phyloP scores from a whole-genome alignment of 768 basidiomycete species.

The Suillus placidus region DNA sequence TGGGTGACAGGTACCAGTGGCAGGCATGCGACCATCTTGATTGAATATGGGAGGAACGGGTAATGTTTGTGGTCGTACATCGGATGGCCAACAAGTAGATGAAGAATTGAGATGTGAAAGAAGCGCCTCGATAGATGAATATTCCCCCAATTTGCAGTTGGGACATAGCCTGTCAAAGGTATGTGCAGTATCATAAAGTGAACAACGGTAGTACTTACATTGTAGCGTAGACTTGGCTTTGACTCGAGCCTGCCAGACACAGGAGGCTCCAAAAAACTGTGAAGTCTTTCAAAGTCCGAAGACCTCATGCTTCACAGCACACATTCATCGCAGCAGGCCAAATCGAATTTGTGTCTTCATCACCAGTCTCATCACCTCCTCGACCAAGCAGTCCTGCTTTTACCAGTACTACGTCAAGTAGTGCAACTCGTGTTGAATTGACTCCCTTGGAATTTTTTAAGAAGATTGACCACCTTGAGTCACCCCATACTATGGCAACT shows the following conservation, averaged over 20 bases:
- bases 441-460: neutral
- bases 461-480: neutral
- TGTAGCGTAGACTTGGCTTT: neutral
- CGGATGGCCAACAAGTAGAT: neutral
- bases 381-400: neutral
- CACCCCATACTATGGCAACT: neutral
- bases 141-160: neutral
- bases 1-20: constrained; percentile 8
- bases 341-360: neutral
- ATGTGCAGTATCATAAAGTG: neutral
- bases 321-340: neutral
- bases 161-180: neutral
- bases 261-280: neutral
- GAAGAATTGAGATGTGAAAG: neutral
- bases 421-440: neutral
- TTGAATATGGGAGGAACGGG: no score
- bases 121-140: neutral
- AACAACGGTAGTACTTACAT: neutral
- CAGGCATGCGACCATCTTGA: no score
- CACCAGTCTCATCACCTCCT: neutral
- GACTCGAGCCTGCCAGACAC: neutral
- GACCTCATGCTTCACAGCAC: neutral
- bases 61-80: neutral
- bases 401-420: neutral
- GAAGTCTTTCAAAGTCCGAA: neutral